phyloP scores from a whole-genome alignment of 495 filamentous ascomycete species.

The Pyronema domesticum region DNA sequence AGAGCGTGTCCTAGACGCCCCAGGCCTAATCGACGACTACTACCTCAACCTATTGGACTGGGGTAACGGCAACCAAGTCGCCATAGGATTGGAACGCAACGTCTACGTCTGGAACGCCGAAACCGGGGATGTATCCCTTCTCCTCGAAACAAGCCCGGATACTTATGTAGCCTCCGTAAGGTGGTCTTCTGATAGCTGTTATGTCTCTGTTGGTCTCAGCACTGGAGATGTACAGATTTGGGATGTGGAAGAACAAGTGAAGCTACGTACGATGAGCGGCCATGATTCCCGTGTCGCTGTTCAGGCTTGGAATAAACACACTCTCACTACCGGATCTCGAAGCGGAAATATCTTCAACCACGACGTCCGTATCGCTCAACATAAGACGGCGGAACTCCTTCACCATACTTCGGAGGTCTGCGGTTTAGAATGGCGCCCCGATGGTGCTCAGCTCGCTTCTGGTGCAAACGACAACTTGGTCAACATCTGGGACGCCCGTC shows the following conservation, averaged over 20 bases:
- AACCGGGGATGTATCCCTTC: conserved; percentile 63
- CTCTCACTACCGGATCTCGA: conserved; percentile 82
- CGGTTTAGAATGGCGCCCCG: conserved; percentile 89
- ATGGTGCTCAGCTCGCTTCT: conserved; percentile 89
- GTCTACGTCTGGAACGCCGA: conserved; percentile 99
- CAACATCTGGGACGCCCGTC: conserved; percentile 96
- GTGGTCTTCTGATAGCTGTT: conserved; percentile 94
- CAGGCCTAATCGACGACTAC: conserved; percentile 92
- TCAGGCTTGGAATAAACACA: conserved; percentile 97
- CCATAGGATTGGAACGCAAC: conserved; percentile 87
- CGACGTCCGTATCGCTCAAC: conserved; percentile 90
- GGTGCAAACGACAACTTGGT: conserved; percentile 98
- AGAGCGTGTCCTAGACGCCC: conserved; percentile 93
- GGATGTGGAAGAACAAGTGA: conserved; percentile 88
- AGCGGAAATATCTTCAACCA: conserved; percentile 97
- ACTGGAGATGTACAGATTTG: conserved; percentile 97
- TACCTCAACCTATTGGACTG: conserved; percentile 97
- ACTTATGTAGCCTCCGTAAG: conserved; percentile 97
- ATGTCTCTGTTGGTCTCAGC: conserved; percentile 86
- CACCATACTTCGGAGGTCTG: conserved; percentile 96
- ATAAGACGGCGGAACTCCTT: conserved; percentile 93
- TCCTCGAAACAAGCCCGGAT: conserved; percentile 70
- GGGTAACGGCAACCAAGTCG: conserved; percentile 93
- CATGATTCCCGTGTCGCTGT: conserved; percentile 93
- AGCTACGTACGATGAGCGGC: conserved; percentile 94